A percentile compares a stretch with the other conserved stretches of the same genome.
Conservation (phyloP, 331 rosid genomes). For the Quercus tomentella region DNA sequence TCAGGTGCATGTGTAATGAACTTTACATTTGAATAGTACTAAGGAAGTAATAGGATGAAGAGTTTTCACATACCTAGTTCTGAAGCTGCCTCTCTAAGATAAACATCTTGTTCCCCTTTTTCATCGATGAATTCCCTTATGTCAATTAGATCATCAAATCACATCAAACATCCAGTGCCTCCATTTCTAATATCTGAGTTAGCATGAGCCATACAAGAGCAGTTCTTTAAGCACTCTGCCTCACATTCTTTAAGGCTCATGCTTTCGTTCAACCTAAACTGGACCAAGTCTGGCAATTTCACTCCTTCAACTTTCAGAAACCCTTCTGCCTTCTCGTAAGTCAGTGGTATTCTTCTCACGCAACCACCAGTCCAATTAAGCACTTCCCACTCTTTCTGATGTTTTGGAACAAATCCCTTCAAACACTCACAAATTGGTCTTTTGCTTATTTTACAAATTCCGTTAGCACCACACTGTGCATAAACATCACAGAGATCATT, state of each 20-base stretch:
- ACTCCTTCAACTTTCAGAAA: conserved; percentile 11
- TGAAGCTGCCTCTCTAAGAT: too few relatives aligned
- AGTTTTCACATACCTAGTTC: too few relatives aligned
- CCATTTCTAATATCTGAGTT: too few relatives aligned
- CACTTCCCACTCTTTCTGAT: background rate
- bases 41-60: too few relatives aligned
- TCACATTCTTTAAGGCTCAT: conserved; percentile 25
- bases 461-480: conserved; percentile 22
- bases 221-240: background rate
- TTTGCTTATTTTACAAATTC: background rate
- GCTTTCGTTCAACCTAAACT: conserved; percentile 9
- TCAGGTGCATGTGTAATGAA: too few relatives aligned
- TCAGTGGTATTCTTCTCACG: conserved; percentile 14
- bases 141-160: too few relatives aligned
- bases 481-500: conserved; percentile 16
- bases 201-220: too few relatives aligned
- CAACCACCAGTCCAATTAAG: conserved; percentile 17
- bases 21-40: too few relatives aligned
- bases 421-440: conserved; percentile 17
- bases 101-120: too few relatives aligned
- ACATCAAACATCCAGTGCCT: too few relatives aligned
- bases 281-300: conserved; percentile 19
- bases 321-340: conserved; percentile 20
- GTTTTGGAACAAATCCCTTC: conserved; percentile 20
- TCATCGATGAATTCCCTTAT: too few relatives aligned